Evolutionary conservation across 2,329 filamentous ascomycete species (phyloP).

Genomic region (Phialemoniopsis sp.): DNA sequence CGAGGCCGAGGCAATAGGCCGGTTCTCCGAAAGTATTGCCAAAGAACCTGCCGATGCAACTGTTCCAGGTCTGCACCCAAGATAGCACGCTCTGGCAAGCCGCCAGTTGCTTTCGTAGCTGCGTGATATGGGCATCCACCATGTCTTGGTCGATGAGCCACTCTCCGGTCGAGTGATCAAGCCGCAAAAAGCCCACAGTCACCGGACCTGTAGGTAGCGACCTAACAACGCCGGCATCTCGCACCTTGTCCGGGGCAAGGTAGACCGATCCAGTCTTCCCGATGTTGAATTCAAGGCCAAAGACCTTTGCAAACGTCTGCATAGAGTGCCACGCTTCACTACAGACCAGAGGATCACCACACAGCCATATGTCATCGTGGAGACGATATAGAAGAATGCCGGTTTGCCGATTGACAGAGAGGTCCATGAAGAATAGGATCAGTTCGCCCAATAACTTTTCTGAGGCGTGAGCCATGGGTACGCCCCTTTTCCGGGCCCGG

Average conservation of each 20-base stretch:
- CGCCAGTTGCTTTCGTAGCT: slow-evolving; percentile 53
- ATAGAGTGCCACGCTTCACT: slow-evolving; percentile 56
- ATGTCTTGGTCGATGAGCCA: slow-evolving; percentile 57
- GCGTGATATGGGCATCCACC: slow-evolving; percentile 55
- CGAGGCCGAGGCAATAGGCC: slow-evolving; percentile 45
- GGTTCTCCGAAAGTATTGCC: slow-evolving; percentile 46
- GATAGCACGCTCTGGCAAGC: slow-evolving; percentile 43
- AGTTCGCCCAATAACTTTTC: slow-evolving; percentile 52
- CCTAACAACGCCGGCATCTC: slow-evolving; percentile 15
- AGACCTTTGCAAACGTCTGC: slow-evolving; percentile 45
- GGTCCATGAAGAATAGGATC: slow-evolving; percentile 59
- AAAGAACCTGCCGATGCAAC: slow-evolving; percentile 48
- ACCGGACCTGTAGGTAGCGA: slow-evolving; percentile 43
- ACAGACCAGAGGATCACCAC: slow-evolving; percentile 48
- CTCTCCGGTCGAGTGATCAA: slow-evolving; percentile 45
- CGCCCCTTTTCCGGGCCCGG: slow-evolving; percentile 45
- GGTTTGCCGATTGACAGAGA: slow-evolving; percentile 52
- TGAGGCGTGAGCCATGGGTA: slow-evolving; percentile 51
- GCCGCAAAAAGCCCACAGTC: slow-evolving; percentile 50
- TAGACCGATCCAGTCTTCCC: slow-evolving; percentile 44
- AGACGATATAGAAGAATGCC: slow-evolving; percentile 52
- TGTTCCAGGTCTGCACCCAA: slow-evolving; percentile 48
- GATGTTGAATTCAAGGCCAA: slow-evolving; percentile 53
- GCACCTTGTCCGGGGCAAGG: slow-evolving; percentile 21
- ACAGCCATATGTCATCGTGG: slow-evolving; percentile 64